Conservation (phyloP, 192 early-diverging fungal species). For the Linnemannia hyalina region DNA sequence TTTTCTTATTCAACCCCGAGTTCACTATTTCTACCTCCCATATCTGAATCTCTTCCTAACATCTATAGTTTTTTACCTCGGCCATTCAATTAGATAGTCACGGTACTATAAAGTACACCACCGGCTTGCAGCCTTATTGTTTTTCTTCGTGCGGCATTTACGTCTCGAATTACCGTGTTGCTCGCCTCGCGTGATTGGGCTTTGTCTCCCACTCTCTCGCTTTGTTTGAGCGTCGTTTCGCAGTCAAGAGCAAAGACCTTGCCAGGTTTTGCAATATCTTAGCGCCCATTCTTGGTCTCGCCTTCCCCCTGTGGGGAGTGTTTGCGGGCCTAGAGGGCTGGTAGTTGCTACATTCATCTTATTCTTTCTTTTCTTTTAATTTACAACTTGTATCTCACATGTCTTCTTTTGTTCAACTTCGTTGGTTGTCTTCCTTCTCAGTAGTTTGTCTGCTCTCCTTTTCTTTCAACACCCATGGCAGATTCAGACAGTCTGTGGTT, state of each 20-base stretch:
- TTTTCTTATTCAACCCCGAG: too few relatives aligned
- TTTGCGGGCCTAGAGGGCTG: slow-evolving; percentile 36
- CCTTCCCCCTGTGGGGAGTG: slow-evolving; percentile 14
- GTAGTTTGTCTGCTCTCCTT: neutral
- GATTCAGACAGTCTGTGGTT: too few relatives aligned
- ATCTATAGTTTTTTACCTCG: neutral
- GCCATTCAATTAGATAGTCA: neutral
- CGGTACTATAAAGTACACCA: neutral
- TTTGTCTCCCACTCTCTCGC: slow-evolving; percentile 61
- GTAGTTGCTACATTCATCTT: slow-evolving; percentile 41
- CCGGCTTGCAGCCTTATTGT: neutral
- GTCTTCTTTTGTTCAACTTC: neutral
- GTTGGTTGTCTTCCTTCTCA: too few relatives aligned
- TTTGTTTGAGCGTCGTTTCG: slow-evolving; percentile 57
- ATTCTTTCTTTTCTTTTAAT: neutral
- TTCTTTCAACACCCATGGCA: neutral
- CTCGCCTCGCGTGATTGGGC: slow-evolving; percentile 59
- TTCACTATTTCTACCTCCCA: neutral
- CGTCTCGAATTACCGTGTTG: slow-evolving; percentile 58
- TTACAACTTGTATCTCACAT: neutral
- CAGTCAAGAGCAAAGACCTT: slow-evolving; percentile 57
- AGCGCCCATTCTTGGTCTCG: slow-evolving; percentile 50
- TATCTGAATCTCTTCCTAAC: neutral
- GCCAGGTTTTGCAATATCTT: slow-evolving; percentile 55
- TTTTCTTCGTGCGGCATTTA: slow-evolving; percentile 58